Evolutionary conservation across 495 filamentous ascomycete species (phyloP).

Genomic region (Trichoderma orchidacearum): DNA sequence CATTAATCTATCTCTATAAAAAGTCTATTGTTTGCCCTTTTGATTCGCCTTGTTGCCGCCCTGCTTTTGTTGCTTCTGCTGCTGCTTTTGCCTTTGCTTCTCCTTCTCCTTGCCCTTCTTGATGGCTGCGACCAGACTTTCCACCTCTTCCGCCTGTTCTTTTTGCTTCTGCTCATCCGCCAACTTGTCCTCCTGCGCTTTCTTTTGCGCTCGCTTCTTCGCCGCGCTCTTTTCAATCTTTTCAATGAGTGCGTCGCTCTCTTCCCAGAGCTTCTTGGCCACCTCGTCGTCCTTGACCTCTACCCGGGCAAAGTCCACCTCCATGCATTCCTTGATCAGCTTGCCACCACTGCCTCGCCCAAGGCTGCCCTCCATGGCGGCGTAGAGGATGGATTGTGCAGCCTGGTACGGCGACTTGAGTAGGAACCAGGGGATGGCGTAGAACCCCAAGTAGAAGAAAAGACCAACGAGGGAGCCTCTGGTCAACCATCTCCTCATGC

Average conservation of each 20-base stretch:
- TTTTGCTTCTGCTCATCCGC: constrained; percentile 23
- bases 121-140: constrained; percentile 23
- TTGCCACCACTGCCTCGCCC: constrained; percentile 50
- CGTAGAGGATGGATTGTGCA: constrained; percentile 74
- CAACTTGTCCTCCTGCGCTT: constrained; percentile 48
- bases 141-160: constrained; percentile 29
- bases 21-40: not conserved
- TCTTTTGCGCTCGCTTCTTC: constrained; percentile 45
- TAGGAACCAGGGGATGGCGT: constrained; percentile 71
- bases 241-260: constrained; percentile 75
- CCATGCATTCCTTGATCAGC: constrained; percentile 77
- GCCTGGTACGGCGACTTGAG: constrained; percentile 73
- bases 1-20: no score
- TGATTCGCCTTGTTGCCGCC: constrained; percentile 5
- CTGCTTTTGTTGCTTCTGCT: constrained; percentile 10
- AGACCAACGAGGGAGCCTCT: constrained; percentile 76
- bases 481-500: constrained; percentile 73
- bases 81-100: constrained; percentile 10
- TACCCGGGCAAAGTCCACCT: constrained; percentile 51
- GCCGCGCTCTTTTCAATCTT: constrained; percentile 71
- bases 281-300: constrained; percentile 67
- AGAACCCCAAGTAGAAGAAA: constrained; percentile 60
- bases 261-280: constrained; percentile 76
- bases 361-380: constrained; percentile 65
- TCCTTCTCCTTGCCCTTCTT: constrained; percentile 24